phyloP scores from a whole-genome alignment of 768 basidiomycete species.

The Macrolepiota albuminosa region DNA sequence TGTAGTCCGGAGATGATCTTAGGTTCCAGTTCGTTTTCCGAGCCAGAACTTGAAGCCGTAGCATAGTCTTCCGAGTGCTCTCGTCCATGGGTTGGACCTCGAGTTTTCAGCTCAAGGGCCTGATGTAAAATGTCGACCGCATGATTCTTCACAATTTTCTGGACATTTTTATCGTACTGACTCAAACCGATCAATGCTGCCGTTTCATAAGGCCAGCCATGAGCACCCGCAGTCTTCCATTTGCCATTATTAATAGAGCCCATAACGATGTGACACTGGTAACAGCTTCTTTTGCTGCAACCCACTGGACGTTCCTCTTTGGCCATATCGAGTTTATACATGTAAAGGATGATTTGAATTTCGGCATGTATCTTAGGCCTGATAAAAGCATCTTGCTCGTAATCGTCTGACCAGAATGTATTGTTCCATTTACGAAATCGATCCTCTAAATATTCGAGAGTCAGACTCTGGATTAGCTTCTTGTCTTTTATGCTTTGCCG shows the following conservation, averaged over 20 bases:
- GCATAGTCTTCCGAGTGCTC: background rate
- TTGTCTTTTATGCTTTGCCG: too few relatives aligned
- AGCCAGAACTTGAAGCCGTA: background rate
- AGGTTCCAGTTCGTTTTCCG: background rate
- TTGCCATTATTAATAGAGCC: background rate
- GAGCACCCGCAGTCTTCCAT: background rate
- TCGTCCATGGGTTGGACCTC: background rate
- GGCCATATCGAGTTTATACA: background rate
- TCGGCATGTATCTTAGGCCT: background rate
- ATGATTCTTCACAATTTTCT: background rate
- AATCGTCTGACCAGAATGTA: too few relatives aligned
- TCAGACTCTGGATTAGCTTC: too few relatives aligned
- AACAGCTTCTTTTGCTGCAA: background rate
- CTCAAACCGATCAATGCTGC: background rate
- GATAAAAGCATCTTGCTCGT: too few relatives aligned
- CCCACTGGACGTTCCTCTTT: background rate
- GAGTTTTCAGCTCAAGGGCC: background rate
- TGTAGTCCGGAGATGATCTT: too few relatives aligned
- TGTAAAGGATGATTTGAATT: background rate
- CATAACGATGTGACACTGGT: background rate
- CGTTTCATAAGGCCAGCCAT: background rate
- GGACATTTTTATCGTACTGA: background rate
- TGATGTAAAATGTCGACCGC: background rate
- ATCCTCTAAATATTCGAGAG: too few relatives aligned
- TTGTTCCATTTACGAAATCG: too few relatives aligned